Evolutionary conservation across 495 filamentous ascomycete genomes (phyloP), one percentile per base, ranked within the genome.

Genomic region (Aspergillus mulundensis): DNA sequence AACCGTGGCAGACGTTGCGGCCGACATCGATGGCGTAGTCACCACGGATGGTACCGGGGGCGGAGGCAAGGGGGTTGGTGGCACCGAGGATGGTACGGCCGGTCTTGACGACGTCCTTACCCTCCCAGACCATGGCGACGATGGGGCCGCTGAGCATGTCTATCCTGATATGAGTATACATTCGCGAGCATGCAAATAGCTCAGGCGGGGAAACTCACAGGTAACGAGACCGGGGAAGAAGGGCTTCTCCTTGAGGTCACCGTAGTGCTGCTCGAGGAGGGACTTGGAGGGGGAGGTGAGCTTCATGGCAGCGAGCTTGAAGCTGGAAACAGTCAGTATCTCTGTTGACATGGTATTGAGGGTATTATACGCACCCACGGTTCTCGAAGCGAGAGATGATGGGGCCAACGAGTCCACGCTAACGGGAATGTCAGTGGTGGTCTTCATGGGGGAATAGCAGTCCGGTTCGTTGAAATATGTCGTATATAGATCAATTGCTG

Each of bases 1-100:
- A 96, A 71, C 94, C 94, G 84, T 98, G 94, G 86, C 94, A 97
- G 77, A 98, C 90, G 83, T 98, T 98, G 72, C 94, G 91, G 78
- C 94, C 94, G 67, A 94, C 89, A 68, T 92, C 89, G 52, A 86
- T 82, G 66, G 83, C 83, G 70, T 68, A 90, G 76, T 91, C 88
- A 74, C 92, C 93, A 80, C 94, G 90, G 80, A 97, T 97, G 77
- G 94, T 97, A 70, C 94, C 94, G 50, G 94, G 94, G 63, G 85
- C 83, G 39, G 93, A 96, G 69, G 86, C 88, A 59, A 92, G 81
- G 63, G 94, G 94, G 87, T 98, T 97, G 78, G 94, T 98, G 78
- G 93, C 93, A 78, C 94, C 94, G 70, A 98, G 89, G 74, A 98
- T 82, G 74, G 77, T 75, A 72, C 94, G 94, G 73, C 94, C 94